These are phyloP conservation scores for Cadophora sp. DNA, from an alignment of 2,329 filamentous ascomycete species.

Conservation along the genomic window DNA sequence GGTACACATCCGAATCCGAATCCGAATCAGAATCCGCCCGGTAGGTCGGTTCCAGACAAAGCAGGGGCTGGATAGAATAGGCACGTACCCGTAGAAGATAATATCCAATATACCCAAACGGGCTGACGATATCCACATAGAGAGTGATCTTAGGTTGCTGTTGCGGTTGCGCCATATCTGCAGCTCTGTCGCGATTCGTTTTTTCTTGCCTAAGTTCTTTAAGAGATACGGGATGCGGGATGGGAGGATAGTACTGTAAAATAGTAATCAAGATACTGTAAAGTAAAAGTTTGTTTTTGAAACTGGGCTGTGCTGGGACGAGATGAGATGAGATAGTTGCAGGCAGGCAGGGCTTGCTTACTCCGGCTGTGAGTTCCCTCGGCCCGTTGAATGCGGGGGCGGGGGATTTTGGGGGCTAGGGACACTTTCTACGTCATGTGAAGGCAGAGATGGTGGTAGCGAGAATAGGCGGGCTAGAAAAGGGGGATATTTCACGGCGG, in stretches of 20 bases:
- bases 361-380: not conserved
- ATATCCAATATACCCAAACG: constrained; percentile 67
- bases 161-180: constrained; percentile 25
- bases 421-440: constrained; percentile 18
- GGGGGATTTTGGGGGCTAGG: too few relatives aligned
- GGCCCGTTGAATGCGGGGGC: constrained; percentile 7
- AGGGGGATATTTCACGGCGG: not conserved
- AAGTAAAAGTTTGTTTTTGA: not conserved
- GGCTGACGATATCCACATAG: constrained; percentile 64
- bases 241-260: too few relatives aligned
- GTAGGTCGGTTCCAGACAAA: too few relatives aligned
- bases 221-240: too few relatives aligned
- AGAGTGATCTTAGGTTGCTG: constrained; percentile 56
- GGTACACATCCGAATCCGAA: not conserved
- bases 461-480: constrained; percentile 1
- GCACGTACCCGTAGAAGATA: constrained; percentile 58
- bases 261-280: not conserved
- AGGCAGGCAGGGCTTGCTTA: not conserved
- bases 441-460: not conserved
- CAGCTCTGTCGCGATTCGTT: too few relatives aligned
- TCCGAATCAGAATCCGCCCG: too few relatives aligned
- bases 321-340: not conserved
- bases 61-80: too few relatives aligned
- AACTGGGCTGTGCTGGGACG: not conserved
- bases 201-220: too few relatives aligned